A percentile compares a stretch with the other conserved stretches of the same genome.
Conservation (phyloP, 352 stramenopile genomes). For the Pelagophyceae sp. region DNA sequence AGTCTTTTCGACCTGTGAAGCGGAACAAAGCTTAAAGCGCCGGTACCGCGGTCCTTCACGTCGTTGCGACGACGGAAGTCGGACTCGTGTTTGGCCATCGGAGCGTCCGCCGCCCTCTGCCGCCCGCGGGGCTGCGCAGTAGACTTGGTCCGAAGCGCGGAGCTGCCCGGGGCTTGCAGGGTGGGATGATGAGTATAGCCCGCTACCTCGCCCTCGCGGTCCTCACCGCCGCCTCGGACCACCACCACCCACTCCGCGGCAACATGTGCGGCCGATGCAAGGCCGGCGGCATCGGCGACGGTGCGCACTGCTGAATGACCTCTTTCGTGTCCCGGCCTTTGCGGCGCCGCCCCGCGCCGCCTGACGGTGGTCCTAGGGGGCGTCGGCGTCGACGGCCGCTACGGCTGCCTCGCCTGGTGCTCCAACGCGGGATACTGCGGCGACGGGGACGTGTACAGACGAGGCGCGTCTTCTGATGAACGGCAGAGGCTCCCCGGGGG, state of each 20-base stretch:
- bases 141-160: no score
- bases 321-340: background rate
- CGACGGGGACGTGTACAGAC: constrained; percentile 2
- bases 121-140: no score
- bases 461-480: background rate
- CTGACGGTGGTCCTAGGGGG: no score
- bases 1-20: no score
- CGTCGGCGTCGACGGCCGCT: background rate
- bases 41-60: no score
- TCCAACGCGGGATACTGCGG: constrained; percentile 9
- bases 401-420: constrained; percentile 8
- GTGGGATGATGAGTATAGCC: background rate
- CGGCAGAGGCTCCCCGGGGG: background rate
- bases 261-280: constrained; percentile 12
- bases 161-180: no score
- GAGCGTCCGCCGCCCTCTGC: no score
- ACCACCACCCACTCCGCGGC: background rate
- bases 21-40: no score
- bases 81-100: no score
- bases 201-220: background rate
- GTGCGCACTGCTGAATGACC: background rate
- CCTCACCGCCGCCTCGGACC: background rate
- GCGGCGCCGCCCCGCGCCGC: no score
- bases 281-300: background rate
- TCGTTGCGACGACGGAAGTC: no score